Percentiles rank a stretch among this genome's conserved stretches.
Conservation (phyloP, 1,139 yeast species). For the Williopsis jadinii region DNA sequence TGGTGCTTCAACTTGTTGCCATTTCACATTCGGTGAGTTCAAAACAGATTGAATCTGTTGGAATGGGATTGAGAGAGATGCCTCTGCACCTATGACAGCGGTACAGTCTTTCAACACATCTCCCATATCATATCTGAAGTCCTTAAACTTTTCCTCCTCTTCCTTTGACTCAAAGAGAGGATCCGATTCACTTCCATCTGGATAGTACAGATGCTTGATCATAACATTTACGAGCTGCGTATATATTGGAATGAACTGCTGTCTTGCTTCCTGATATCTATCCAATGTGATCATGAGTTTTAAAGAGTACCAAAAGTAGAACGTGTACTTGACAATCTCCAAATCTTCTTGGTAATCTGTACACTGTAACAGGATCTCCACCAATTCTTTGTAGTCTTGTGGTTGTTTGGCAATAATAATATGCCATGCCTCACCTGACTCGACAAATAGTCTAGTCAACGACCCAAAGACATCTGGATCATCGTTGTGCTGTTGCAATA, state of each 20-base stretch:
- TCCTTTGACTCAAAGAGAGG: slow-evolving; percentile 36
- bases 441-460: slow-evolving; percentile 72
- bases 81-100: slow-evolving; percentile 73
- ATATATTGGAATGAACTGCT: slow-evolving; percentile 54
- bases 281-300: slow-evolving; percentile 64
- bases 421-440: slow-evolving; percentile 96
- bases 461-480: slow-evolving; percentile 71
- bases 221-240: slow-evolving; percentile 59
- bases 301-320: slow-evolving; percentile 84
- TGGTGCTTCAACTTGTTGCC: slow-evolving; percentile 93
- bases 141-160: slow-evolving; percentile 87
- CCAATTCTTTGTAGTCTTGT: slow-evolving; percentile 61
- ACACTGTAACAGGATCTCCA: slow-evolving; percentile 63
- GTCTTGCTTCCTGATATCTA: slow-evolving; percentile 54
- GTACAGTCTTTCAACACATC: slow-evolving; percentile 95
- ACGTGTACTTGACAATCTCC: slow-evolving; percentile 85
- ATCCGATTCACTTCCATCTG: slow-evolving; percentile 40
- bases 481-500: slow-evolving; percentile 39
- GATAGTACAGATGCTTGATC: slow-evolving; percentile 71
- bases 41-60: slow-evolving; percentile 19
- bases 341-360: slow-evolving; percentile 66
- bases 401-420: slow-evolving; percentile 75
- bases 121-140: slow-evolving; percentile 94
- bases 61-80: slow-evolving; percentile 45
- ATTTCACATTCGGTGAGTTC: slow-evolving; percentile 26